phyloP scores from a whole-genome alignment of 495 filamentous ascomycete species.

The Corynascus novoguineensis region DNA sequence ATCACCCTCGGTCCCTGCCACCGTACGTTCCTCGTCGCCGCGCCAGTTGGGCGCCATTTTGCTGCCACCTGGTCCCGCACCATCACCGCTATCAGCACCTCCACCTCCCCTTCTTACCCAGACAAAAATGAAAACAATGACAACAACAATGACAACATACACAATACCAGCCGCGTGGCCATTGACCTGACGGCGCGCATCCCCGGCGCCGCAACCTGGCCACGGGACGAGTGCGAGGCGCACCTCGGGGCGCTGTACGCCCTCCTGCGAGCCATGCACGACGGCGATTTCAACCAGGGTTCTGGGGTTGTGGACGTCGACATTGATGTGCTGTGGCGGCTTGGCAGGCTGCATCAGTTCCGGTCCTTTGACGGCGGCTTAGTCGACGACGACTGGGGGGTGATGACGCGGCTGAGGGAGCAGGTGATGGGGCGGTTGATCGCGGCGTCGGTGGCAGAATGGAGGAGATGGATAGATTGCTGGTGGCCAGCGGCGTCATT shows the following conservation, averaged over 20 bases:
- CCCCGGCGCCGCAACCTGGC: neutral
- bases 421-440: conserved; percentile 1
- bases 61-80: neutral
- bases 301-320: neutral
- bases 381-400: neutral
- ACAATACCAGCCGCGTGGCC: neutral
- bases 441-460: neutral
- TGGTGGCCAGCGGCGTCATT: neutral
- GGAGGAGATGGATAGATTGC: neutral
- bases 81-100: neutral
- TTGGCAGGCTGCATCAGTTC: too few species aligned
- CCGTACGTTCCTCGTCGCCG: neutral
- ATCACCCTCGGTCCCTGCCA: neutral
- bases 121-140: too few species aligned
- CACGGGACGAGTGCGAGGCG: neutral
- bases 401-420: conserved; percentile 2
- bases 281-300: neutral
- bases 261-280: neutral
- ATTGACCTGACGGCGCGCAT: neutral
- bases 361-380: neutral
- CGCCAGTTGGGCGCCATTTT: too few species aligned
- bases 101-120: neutral
- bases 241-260: conserved; percentile 2
- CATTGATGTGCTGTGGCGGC: conserved; percentile 8
- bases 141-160: neutral